Percentiles rank a stretch among this genome's conserved stretches.
These are phyloP conservation scores for Spathaspora sp. DNA, from an alignment of 1,139 yeast genomes.

Conservation along the genomic window DNA sequence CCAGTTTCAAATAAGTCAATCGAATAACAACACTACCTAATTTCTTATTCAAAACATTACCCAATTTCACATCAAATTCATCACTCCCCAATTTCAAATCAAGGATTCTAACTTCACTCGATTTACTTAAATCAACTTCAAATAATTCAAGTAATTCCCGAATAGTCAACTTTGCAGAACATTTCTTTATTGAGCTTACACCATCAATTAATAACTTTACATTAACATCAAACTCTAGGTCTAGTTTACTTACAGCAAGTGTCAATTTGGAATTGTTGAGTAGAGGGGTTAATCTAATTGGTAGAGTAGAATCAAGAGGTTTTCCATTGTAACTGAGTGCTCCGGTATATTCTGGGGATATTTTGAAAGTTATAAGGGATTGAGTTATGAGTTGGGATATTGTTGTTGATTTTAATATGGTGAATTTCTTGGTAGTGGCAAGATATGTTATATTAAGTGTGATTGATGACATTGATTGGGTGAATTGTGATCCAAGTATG, in stretches of 20 bases:
- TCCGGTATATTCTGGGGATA: constrained; percentile 19
- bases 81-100: constrained; percentile 10
- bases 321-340: constrained; percentile 30
- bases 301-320: constrained; percentile 30
- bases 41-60: constrained; percentile 7
- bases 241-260: constrained; percentile 17
- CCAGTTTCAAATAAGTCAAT: constrained; percentile 16
- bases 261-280: constrained; percentile 32
- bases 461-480: constrained; percentile 24
- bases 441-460: constrained; percentile 23
- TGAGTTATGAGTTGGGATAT: constrained; percentile 29
- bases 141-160: constrained; percentile 14
- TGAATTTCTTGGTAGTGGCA: constrained; percentile 24
- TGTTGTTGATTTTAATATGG: constrained; percentile 23
- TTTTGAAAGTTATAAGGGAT: constrained; percentile 13
- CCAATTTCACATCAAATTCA: constrained; percentile 14
- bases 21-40: constrained; percentile 24
- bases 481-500: too few relatives aligned
- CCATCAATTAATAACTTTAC: constrained; percentile 21
- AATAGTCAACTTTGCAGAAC: constrained; percentile 12
- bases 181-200: constrained; percentile 11
- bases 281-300: constrained; percentile 34
- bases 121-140: constrained; percentile 7
- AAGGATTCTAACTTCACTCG: constrained; percentile 11
- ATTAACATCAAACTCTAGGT: constrained; percentile 19